Percentiles rank a stretch among this genome's conserved stretches.
phyloP scores from a whole-genome alignment of 495 filamentous ascomycete genomes.

The Penicillium manginii region DNA sequence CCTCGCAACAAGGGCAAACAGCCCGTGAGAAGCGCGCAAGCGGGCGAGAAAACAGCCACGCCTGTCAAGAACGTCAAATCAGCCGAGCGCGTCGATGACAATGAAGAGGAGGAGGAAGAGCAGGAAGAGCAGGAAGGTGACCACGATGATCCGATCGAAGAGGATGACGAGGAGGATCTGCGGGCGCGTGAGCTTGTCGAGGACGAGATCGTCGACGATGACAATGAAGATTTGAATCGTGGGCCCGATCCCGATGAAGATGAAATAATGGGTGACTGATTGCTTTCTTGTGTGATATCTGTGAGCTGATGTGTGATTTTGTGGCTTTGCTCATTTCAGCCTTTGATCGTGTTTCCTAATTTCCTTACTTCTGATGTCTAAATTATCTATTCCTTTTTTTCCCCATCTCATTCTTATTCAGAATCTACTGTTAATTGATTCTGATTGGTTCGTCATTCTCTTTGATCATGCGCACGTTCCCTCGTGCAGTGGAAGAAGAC shows the following conservation, averaged over 20 bases:
- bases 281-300: background rate
- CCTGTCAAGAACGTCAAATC: conserved; percentile 40
- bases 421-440: too few relatives aligned
- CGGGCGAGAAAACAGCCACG: conserved; percentile 39
- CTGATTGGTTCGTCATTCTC: too few relatives aligned
- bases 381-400: conserved; percentile 18
- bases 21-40: conserved; percentile 33
- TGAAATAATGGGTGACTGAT: conserved; percentile 71
- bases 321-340: conserved; percentile 11
- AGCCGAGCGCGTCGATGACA: conserved; percentile 50
- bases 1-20: conserved; percentile 53
- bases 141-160: conserved; percentile 53
- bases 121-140: conserved; percentile 30
- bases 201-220: conserved; percentile 56
- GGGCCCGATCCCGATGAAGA: conserved; percentile 63
- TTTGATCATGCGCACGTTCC: too few relatives aligned
- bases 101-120: conserved; percentile 49
- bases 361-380: conserved; percentile 18
- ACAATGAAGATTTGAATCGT: conserved; percentile 43
- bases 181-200: conserved; percentile 62
- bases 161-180: conserved; percentile 64
- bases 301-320: conserved; percentile 9
- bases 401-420: background rate
- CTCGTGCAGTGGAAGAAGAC: too few relatives aligned
- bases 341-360: conserved; percentile 12